Conservation (phyloP, 805 yeast species). For the Ogataea siamensis region DNA sequence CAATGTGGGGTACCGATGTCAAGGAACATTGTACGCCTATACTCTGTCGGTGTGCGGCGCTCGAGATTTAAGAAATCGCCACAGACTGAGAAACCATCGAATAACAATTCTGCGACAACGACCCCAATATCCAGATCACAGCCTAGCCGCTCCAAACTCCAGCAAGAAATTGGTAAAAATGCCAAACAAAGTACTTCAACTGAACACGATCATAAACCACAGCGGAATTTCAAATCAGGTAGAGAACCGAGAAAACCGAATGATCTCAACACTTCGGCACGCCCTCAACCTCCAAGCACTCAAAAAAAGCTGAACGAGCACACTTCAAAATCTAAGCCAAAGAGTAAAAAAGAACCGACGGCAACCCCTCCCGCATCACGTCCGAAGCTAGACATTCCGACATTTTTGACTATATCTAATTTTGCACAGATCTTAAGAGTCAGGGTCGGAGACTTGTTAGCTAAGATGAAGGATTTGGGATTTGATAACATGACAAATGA, state of each 20-base stretch:
- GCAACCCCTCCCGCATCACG: slow-evolving; percentile 13
- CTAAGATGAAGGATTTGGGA: slow-evolving; percentile 64
- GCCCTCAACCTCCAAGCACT: too few species aligned
- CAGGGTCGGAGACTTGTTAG: slow-evolving; percentile 57
- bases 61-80: slow-evolving; percentile 4
- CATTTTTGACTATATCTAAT: slow-evolving; percentile 75
- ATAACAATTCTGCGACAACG: not conserved
- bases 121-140: not conserved
- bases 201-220: too few species aligned
- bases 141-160: too few species aligned
- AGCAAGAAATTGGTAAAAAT: too few species aligned
- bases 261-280: too few species aligned
- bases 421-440: slow-evolving; percentile 69
- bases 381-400: slow-evolving; percentile 52
- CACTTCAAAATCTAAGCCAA: slow-evolving; percentile 7
- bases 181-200: too few species aligned
- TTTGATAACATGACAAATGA: slow-evolving; percentile 70
- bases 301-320: not conserved
- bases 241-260: too few species aligned
- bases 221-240: too few species aligned
- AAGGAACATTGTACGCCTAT: not conserved
- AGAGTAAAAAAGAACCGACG: slow-evolving; percentile 2
- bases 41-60: slow-evolving; percentile 7
- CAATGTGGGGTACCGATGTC: too few species aligned
- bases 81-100: not conserved